Evolutionary conservation across 345 rosid genomes (phyloP).

Genomic region (Microcos paniculata): DNA sequence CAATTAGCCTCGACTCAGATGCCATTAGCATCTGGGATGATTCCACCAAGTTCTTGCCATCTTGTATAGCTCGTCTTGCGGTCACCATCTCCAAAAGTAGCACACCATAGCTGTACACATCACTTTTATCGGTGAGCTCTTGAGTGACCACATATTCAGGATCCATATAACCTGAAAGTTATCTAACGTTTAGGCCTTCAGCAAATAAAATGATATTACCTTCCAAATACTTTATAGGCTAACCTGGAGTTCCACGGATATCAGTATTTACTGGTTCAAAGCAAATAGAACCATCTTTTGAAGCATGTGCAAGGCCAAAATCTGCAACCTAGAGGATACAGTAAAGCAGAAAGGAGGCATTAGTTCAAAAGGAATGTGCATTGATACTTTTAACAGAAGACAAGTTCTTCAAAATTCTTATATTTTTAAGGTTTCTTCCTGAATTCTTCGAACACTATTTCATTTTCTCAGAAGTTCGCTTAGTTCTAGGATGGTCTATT

Average conservation of each 20-base stretch:
- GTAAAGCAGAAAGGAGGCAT: constrained; percentile 7
- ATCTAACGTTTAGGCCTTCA: constrained; percentile 15
- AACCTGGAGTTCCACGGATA: constrained; percentile 98
- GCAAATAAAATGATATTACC: neutral
- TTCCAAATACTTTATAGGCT: constrained; percentile 18
- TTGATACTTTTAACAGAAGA: neutral
- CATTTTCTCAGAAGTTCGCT: neutral
- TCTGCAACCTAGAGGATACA: constrained; percentile 77
- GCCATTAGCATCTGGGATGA: constrained; percentile 54
- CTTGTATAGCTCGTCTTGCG: constrained; percentile 72
- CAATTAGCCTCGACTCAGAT: constrained; percentile 52
- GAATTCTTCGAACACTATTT: neutral
- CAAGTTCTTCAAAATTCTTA: neutral
- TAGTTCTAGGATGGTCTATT: neutral
- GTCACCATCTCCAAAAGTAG: constrained; percentile 80
- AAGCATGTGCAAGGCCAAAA: constrained; percentile 93
- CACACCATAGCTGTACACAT: constrained; percentile 91
- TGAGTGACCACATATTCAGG: constrained; percentile 87
- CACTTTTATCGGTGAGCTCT: constrained; percentile 91
- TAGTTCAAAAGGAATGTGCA: neutral
- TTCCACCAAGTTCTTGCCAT: constrained; percentile 75
- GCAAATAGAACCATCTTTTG: constrained; percentile 83
- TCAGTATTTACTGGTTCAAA: constrained; percentile 87
- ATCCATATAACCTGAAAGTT: constrained; percentile 84
- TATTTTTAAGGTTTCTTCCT: neutral